Base-by-base conservation (phyloP, 1,139 yeast species). In the Lodderomyces orthopsilosis region DNA sequence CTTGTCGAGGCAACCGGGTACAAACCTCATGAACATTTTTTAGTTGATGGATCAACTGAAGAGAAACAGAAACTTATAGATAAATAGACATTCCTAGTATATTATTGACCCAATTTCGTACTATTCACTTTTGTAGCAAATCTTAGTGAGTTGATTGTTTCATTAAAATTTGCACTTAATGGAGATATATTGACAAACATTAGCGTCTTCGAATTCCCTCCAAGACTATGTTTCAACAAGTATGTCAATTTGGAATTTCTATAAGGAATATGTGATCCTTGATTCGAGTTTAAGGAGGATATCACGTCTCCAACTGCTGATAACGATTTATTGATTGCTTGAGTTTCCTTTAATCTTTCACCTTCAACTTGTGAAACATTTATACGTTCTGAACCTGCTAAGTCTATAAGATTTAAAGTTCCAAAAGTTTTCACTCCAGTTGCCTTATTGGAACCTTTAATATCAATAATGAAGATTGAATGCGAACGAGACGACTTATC, bases 131-230 rank as follows among this genome's bases (percentile, higher is more conserved):
- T 88, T 6, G 90, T 79, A 0, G 98, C 98, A 70, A 93, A 93
- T 43, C 98, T 70, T 46, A 93, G 68, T 0, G 96, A 88, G 56
- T 88, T 88, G 21, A 91, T 56, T 0, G 96, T 85, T 58, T 93
- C 98, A 51, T 74, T 79, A 41, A 82, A 73, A 59, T 87, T 87
- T 22, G 66, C 66, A 18, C 61, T 62, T 40, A 77, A 64, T 4
- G 96, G 91, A 2, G 96, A 86, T 5, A 91, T 75, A 55, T 90
- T 91, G 12, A 90, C 97, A 71, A 93, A 85, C 97, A 93, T 90
- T 46, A 93, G 69, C 0, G 97, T 90, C 60, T 91, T 93, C 1
- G 96, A 87, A 46, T 80, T 77, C 0, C 96, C 97, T 2, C 88
- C 83, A 35, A 93, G 69, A 36, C 97, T 89, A 57, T 88, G 81